Conservation (phyloP, 2,329 filamentous ascomycete species). For the Zymoseptoria ardabiliae region DNA sequence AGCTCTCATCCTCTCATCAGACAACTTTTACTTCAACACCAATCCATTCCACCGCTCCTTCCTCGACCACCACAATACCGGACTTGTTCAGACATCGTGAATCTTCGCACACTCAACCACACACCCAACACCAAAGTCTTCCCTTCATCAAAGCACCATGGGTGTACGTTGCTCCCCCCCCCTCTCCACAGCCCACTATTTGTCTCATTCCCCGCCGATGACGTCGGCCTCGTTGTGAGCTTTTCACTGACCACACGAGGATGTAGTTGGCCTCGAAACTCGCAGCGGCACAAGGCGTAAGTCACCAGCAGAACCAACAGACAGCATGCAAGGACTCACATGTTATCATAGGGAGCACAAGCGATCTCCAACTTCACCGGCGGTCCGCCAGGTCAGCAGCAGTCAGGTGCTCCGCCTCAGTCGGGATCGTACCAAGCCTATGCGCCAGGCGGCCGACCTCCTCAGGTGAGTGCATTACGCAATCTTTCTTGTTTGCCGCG, state of each 20-base stretch:
- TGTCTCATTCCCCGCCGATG: background rate
- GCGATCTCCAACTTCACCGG: constrained; percentile 22
- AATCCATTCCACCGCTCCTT: background rate
- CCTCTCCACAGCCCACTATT: background rate
- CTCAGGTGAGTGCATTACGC: constrained; percentile 18
- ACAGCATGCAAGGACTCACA: background rate
- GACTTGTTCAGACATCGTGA: background rate
- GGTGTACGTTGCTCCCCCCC: background rate
- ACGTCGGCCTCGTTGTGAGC: background rate
- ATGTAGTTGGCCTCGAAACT: constrained; percentile 41
- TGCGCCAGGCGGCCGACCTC: constrained; percentile 8
- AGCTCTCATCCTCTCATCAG: background rate
- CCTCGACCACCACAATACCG: background rate
- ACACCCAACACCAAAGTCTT: background rate
- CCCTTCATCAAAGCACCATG: background rate
- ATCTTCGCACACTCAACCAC: background rate
- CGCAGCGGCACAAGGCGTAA: constrained; percentile 33
- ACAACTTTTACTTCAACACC: background rate
- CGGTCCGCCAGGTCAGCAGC: constrained; percentile 30
- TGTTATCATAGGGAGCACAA: constrained; percentile 10
- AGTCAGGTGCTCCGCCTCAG: constrained; percentile 26
- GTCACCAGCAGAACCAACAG: background rate
- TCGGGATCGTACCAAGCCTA: constrained; percentile 51
- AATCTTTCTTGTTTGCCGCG: constrained; percentile 15
- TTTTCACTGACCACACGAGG: background rate